Conservation (phyloP, 2,329 filamentous ascomycete genomes). For the Penicillium sp. region DNA sequence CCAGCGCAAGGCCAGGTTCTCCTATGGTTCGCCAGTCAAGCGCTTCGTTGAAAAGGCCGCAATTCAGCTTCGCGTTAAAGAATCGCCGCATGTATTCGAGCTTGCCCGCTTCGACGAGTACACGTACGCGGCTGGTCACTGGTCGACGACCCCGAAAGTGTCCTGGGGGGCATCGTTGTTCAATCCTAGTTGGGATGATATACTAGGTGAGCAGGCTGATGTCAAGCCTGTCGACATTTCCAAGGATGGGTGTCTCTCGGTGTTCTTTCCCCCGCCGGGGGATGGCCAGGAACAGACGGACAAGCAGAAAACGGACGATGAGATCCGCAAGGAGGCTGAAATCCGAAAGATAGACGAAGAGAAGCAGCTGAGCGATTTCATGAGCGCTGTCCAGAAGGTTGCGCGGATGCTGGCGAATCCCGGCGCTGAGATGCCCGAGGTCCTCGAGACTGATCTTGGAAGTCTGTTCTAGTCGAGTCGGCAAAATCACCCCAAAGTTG, state of each 20-base stretch:
- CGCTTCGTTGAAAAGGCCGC: slow-evolving; percentile 41
- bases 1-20: slow-evolving; percentile 33
- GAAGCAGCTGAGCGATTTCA: not conserved
- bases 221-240: not conserved
- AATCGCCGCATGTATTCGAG: slow-evolving; percentile 44
- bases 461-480: slow-evolving; percentile 1
- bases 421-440: not conserved
- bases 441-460: slow-evolving; percentile 1
- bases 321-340: not conserved
- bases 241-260: not conserved
- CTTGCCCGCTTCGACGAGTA: slow-evolving; percentile 45
- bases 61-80: slow-evolving; percentile 39
- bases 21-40: slow-evolving; percentile 25
- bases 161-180: slow-evolving; percentile 41
- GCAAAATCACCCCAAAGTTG: no score
- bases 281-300: not conserved
- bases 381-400: slow-evolving; percentile 1
- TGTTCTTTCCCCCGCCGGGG: not conserved
- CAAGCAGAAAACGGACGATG: not conserved
- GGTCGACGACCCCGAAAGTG: slow-evolving; percentile 18
- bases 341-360: not conserved
- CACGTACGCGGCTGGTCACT: not conserved
- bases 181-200: slow-evolving; percentile 42
- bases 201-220: slow-evolving; percentile 27
- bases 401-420: slow-evolving; percentile 4